Base-by-base conservation (phyloP, 2,329 filamentous ascomycete species). In the Paraphaeosphaeria sporulosa region DNA sequence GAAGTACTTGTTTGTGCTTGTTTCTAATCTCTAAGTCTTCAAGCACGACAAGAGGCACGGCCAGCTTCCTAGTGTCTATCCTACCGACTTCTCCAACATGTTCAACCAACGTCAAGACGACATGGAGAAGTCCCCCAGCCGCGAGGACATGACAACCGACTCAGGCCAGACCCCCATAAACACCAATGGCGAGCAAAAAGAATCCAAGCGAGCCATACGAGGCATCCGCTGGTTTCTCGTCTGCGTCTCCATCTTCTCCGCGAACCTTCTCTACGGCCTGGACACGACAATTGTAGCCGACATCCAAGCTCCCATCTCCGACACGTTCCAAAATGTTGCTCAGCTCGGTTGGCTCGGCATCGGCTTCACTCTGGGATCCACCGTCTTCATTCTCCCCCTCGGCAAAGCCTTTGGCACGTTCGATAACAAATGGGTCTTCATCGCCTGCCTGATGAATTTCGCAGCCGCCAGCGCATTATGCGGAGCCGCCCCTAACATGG, bases 351-450 rank as follows among this genome's bases (percentile, higher is more conserved):
- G 73, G 73, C 57, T 75, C 1, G 66, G 64, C 0, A 65, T 69
- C 7, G 69, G 63, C 8, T 71, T 66, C 51, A 55, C 60, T n/a
- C 51, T 67, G 1, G 60, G 58, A 1, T 53, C 56, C 7, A 57
- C 64, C 27, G 58, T 63, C 3, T 64, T 59, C 0, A 66, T 69
- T 43, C 25, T 56, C 0, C 50, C 62, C 2, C 65, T 57, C 61
- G 76, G 77, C 1, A 78, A 78, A n/a, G 53, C 76, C 0, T 84
- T 80, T 55, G 74, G 70, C 0, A 70, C 75, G 1, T 84, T 84
- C 67, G 75, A 83, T 49, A 72, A 76, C 4, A 85, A 85, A 65
- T 81, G 73, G 74, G 58, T 81, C 17, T 78, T 74, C 47, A 65
- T 80, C 21, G 43, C 19, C 10, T 48, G 47, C 30, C 6, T 64